Conservation (phyloP, 1,284 basidiomycete genomes). For the Cutaneotrichosporon sp. region DNA sequence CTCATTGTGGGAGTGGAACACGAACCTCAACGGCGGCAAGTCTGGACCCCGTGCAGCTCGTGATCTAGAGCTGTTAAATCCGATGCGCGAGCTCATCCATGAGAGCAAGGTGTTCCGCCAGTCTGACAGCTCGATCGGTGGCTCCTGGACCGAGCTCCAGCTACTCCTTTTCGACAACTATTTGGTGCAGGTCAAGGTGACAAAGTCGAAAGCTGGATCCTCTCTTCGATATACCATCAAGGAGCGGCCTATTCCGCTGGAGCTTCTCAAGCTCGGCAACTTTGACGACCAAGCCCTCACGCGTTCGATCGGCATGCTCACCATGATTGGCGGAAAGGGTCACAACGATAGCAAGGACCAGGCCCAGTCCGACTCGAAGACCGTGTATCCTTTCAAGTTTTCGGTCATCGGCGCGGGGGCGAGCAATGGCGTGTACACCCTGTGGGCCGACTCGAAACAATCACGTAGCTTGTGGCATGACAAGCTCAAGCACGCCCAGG, state of each 20-base stretch:
- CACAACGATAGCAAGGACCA: constrained; percentile 16
- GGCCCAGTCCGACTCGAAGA: constrained; percentile 59
- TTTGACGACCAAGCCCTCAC: constrained; percentile 61
- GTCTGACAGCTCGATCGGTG: constrained; percentile 77
- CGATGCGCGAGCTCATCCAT: constrained; percentile 76
- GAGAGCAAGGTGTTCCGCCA: constrained; percentile 77
- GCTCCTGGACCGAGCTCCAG: constrained; percentile 79
- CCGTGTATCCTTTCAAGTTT: constrained; percentile 70
- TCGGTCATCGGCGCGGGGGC: constrained; percentile 81
- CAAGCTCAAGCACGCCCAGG: constrained; percentile 83
- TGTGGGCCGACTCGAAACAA: constrained; percentile 79
- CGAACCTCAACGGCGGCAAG: constrained; percentile 62
- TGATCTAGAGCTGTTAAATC: constrained; percentile 84
- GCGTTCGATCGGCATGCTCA: constrained; percentile 36
- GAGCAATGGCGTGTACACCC: constrained; percentile 72
- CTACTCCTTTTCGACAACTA: constrained; percentile 92
- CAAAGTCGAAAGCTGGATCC: constrained; percentile 69
- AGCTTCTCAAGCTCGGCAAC: constrained; percentile 74
- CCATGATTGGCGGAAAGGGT: constrained; percentile 41
- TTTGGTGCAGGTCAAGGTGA: constrained; percentile 79
- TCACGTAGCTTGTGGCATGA: constrained; percentile 80
- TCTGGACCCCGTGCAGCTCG: constrained; percentile 69
- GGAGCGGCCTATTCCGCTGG: constrained; percentile 83
- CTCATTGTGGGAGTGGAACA: constrained; percentile 78
- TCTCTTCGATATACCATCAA: constrained; percentile 57